A percentile compares a stretch with the other conserved stretches of the same genome.
phyloP scores from a whole-genome alignment of 306 rosid genomes.

The Prunus armeniaca region DNA sequence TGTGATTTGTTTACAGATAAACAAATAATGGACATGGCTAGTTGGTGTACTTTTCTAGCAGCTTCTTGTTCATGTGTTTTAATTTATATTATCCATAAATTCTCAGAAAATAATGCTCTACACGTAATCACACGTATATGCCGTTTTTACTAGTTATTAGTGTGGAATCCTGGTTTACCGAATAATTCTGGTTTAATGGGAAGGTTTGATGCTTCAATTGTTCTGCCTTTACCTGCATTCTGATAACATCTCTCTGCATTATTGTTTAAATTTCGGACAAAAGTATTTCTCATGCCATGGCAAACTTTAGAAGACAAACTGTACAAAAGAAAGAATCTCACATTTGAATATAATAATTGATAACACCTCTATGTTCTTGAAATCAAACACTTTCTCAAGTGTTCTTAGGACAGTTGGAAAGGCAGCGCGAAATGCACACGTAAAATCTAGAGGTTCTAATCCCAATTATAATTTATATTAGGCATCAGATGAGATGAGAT shows the following conservation, averaged over 20 bases:
- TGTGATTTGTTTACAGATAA: not conserved
- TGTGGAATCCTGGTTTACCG: not conserved
- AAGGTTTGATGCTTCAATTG: conserved; percentile 4
- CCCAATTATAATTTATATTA: not conserved
- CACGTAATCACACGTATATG: not conserved
- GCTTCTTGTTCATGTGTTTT: not conserved
- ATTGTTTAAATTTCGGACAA: not conserved
- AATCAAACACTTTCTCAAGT: not conserved
- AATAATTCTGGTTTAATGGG: conserved; percentile 12
- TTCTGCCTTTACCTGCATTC: conserved; percentile 5
- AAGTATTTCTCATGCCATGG: not conserved
- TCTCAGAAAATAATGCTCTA: not conserved
- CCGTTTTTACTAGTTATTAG: not conserved
- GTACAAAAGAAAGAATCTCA: not conserved
- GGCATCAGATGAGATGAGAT: not conserved
- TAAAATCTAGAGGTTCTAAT: conserved; percentile 1
- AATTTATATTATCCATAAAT: not conserved
- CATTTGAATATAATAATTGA: conserved; percentile 2
- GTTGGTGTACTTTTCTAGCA: not conserved
- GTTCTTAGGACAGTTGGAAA: conserved; percentile 8
- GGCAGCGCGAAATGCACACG: conserved; percentile 7
- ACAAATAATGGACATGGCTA: not conserved
- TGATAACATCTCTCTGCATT: not conserved
- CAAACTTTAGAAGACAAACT: conserved; percentile 9
- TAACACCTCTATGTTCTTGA: not conserved